Evolutionary conservation across 352 stramenopile species (phyloP), one percentile per base, ranked within the genome.

Genomic region (Phytophthora boehmeriae): DNA sequence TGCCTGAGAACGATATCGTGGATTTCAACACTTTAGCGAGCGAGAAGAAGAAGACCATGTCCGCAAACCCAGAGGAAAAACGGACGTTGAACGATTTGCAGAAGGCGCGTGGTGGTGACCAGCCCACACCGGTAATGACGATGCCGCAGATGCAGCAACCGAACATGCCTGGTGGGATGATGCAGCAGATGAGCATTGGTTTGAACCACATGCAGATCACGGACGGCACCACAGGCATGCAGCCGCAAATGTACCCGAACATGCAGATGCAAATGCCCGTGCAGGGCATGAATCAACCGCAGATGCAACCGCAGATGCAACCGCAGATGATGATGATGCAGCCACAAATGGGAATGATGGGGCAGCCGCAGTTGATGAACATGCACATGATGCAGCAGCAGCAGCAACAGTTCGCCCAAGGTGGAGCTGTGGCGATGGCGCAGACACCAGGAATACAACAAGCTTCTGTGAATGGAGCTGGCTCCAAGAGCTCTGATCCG

Each of bases 1-100:
- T 90, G 23, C 81, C 81, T 4, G 81, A 90, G 46, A 88, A 88
- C 58, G 74, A 86, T 63, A 78, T 90, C 48, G 75, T 90, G 16
- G 76, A 90, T 52, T 76, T 88, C 2, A 71, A 54, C 32, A 75
- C 73, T 55, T 63, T 90, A 10, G 78, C 63, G 23, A 84, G 76
- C 36, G 78, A 85, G 30, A 84, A 80, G 70, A 88, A 86, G 50
- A 75, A 68, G 34, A 41, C 45, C 2, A 56, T 71, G 42, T 59
- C 56, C 1, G 58, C 59, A 3, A 67, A 62, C n/a, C 58, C 67
- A 2, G 53, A 58, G 9, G 74, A 83, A 32, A 75, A 78, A 35
- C 73, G 71, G 35, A 81, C 78, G 54, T 61, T 90, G 34, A 86
- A 88, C 50, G 80, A 90, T 22, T 53, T 90, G 48, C 76, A 88